Base-by-base conservation (phyloP, 2,329 filamentous ascomycete genomes). In the Calycina herbarum region DNA sequence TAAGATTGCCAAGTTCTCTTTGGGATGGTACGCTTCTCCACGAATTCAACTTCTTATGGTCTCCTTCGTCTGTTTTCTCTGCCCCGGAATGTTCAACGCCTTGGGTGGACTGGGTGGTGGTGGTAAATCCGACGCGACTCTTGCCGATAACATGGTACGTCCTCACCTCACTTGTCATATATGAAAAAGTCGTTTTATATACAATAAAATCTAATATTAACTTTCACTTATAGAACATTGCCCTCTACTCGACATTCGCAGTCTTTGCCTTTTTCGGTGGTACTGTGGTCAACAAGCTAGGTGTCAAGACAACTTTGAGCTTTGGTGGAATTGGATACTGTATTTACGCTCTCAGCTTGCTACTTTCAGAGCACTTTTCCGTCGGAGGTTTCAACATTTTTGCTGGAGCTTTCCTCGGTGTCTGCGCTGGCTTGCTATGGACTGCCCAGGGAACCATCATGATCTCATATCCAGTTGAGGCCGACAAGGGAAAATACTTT, bases 381-480 rank as follows among this genome's bases (percentile, higher is more conserved):
- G 79, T 83, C 66, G 88, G 86, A 24, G 89, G 88, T 67, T 94
- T 92, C 78, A 87, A 89, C 75, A 86, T 91, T 72, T 93, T 94
- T 72, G 86, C 91, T 5, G 92, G 92, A 71, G 89, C 88, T 17
- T 83, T 92, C 67, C 86, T 94, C 58, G 92, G 92, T 78, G 80
- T 92, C 65, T 94, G 91, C 75, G 92, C 92, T 58, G 91, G 90
- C 75, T 82, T 94, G 48, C 82, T 95, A 45, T 95, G 92, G 92
- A 89, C 89, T 40, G 92, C 90, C 0, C 91, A 94, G 79, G 91
- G 92, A 66, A 88, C 90, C 66, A 92, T 94, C 74, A 94, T 94
- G 89, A 94, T 96, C 87, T 88, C 91, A 51, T 97, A 97, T 77
- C 93, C 93, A 1, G 82, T 85, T 24, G 94, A 97, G 79, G 78